phyloP scores from a whole-genome alignment of 2,329 filamentous ascomycete genomes.

The Clonostachys rosea region DNA sequence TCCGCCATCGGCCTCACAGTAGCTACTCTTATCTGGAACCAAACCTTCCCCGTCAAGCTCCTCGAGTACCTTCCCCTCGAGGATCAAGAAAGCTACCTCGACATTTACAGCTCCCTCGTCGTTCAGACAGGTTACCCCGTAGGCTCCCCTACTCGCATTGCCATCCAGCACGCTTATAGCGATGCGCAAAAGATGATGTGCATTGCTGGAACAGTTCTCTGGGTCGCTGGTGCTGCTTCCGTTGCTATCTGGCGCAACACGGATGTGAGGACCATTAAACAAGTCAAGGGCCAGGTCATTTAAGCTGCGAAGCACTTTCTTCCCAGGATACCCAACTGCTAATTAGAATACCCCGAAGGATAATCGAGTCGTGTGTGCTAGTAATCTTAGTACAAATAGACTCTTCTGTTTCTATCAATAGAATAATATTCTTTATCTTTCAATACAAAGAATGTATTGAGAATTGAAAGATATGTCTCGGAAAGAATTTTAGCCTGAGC shows the following conservation, averaged over 20 bases:
- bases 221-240: constrained; percentile 27
- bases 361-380: no score
- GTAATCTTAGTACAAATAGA: no score
- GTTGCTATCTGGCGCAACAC: constrained; percentile 43
- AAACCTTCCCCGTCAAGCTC: constrained; percentile 48
- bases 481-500: no score
- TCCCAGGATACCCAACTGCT: no score
- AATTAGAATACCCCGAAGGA: no score
- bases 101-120: constrained; percentile 41
- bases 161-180: constrained; percentile 56
- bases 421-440: no score
- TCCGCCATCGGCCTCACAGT: constrained; percentile 55
- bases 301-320: constrained; percentile 6
- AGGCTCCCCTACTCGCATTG: constrained; percentile 43
- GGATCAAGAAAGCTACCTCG: constrained; percentile 20
- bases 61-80: constrained; percentile 41
- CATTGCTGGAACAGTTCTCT: constrained; percentile 38
- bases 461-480: no score
- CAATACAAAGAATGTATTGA: no score
- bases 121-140: constrained; percentile 47
- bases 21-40: constrained; percentile 60
- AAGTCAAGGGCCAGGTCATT: constrained; percentile 30
- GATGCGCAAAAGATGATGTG: constrained; percentile 47
- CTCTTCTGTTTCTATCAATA: no score
- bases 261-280: constrained; percentile 37